Evolutionary conservation across 2,329 filamentous ascomycete species (phyloP).

Genomic region (Cladosporium sphaerospermum): DNA sequence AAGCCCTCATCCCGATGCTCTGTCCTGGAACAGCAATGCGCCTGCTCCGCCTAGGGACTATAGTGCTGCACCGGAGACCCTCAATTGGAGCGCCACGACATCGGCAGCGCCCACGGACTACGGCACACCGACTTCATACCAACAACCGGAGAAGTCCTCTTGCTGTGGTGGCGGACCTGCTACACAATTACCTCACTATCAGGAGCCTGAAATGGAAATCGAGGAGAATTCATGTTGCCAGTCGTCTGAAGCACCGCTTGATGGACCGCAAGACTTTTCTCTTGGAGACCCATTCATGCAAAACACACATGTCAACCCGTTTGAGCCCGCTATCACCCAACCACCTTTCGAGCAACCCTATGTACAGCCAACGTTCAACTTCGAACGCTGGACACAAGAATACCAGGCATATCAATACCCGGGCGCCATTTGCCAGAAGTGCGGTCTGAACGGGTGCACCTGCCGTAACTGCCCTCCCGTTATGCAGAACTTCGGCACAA

Average conservation of each 20-base stretch:
- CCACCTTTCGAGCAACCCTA: slow-evolving; percentile 6
- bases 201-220: slow-evolving; percentile 7
- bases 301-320: slow-evolving; percentile 21
- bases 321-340: slow-evolving; percentile 1
- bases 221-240: slow-evolving; percentile 23
- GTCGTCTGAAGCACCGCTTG: slow-evolving; percentile 13
- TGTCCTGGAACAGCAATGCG: slow-evolving; percentile 13
- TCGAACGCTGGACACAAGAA: slow-evolving; percentile 21
- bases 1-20: slow-evolving; percentile 15
- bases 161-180: slow-evolving; percentile 1
- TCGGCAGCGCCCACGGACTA: slow-evolving; percentile 21
- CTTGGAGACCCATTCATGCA: slow-evolving; percentile 31
- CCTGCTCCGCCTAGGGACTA: slow-evolving; percentile 7
- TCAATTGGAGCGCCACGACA: slow-evolving; percentile 23
- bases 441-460: slow-evolving; percentile 28
- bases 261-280: slow-evolving; percentile 8
- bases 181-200: slow-evolving; percentile 1
- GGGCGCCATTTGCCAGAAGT: slow-evolving; percentile 30
- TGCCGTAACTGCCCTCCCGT: slow-evolving; percentile 29
- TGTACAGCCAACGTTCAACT: slow-evolving; percentile 20
- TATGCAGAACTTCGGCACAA: slow-evolving; percentile 25
- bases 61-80: slow-evolving; percentile 17
- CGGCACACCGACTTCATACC: slow-evolving; percentile 13
- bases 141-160: slow-evolving; percentile 9
- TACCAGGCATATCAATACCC: slow-evolving; percentile 28